Conservation (phyloP, 257 asterid genomes). For the Nicotiana obtusifolia region DNA sequence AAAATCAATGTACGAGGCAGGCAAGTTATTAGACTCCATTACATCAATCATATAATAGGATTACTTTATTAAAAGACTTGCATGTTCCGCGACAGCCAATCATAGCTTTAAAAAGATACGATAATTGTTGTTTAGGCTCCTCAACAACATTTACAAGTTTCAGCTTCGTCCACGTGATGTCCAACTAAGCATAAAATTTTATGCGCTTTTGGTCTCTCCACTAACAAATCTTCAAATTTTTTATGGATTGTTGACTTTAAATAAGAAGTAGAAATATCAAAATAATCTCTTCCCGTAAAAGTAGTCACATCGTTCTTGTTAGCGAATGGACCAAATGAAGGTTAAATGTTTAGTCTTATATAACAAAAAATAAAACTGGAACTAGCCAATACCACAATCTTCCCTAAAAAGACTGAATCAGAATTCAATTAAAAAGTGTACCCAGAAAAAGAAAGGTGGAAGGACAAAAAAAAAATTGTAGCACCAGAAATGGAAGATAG, state of each 20-base stretch:
- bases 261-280: slow-evolving; percentile 1
- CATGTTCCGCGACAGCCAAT: neutral
- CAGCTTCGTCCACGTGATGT: too few species aligned
- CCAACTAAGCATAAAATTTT: neutral
- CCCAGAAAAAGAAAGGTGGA: neutral
- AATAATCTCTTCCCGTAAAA: neutral
- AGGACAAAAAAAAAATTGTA: neutral
- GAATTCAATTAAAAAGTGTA: neutral
- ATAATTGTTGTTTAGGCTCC: too few species aligned
- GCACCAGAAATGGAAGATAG: neutral
- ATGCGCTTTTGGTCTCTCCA: neutral
- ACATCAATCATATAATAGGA: neutral
- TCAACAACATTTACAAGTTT: too few species aligned
- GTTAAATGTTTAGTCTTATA: neutral
- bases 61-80: neutral
- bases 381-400: neutral
- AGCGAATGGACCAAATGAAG: neutral
- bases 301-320: neutral
- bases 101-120: neutral
- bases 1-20: neutral
- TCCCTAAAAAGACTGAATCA: neutral
- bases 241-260: neutral
- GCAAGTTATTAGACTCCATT: neutral
- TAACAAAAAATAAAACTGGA: neutral
- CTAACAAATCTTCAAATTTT: neutral